A percentile compares a stretch with the other conserved stretches of the same genome.
These are phyloP conservation scores for Colletotrichum destructivum DNA, from an alignment of 2,329 filamentous ascomycete genomes.

Conservation along the genomic window DNA sequence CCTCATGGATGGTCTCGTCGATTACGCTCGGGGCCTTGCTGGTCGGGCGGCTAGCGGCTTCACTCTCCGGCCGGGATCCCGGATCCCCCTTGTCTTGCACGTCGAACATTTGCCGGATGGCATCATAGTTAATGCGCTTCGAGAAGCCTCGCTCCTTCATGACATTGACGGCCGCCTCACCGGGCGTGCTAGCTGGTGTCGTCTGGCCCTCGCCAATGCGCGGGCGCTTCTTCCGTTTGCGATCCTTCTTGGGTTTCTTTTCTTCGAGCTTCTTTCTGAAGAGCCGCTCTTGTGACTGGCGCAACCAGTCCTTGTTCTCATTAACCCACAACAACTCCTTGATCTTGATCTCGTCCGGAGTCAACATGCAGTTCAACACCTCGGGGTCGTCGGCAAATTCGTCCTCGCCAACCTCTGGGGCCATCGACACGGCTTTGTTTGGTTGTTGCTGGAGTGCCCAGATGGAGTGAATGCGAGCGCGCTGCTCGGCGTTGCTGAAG, in stretches of 20 bases:
- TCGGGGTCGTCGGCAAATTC: conserved; percentile 94
- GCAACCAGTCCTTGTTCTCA: conserved; percentile 94
- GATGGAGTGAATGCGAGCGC: conserved; percentile 68
- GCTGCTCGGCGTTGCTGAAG: conserved; percentile 71
- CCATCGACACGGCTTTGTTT: conserved; percentile 67
- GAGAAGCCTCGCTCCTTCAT: conserved; percentile 79
- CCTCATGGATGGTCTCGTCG: conserved; percentile 54
- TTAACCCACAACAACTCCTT: conserved; percentile 97
- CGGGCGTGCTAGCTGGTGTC: conserved; percentile 76
- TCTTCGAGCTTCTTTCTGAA: conserved; percentile 79
- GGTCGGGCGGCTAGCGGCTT: conserved; percentile 52
- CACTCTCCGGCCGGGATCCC: conserved; percentile 66
- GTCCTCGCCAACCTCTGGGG: conserved; percentile 78
- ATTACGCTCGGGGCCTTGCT: conserved; percentile 55
- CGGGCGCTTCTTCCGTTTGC: conserved; percentile 69
- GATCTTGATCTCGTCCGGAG: conserved; percentile 79
- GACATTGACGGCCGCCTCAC: conserved; percentile 78
- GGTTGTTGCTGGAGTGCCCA: conserved; percentile 66
- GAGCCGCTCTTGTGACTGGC: conserved; percentile 86
- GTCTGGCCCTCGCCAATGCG: conserved; percentile 76
- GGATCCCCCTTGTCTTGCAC: conserved; percentile 59
- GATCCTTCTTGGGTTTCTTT: conserved; percentile 69
- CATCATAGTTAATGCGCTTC: conserved; percentile 82
- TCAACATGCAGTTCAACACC: conserved; percentile 84
- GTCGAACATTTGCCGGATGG: conserved; percentile 72